Evolutionary conservation across 2,329 filamentous ascomycete genomes (phyloP).

Genomic region (Graphium sp.): DNA sequence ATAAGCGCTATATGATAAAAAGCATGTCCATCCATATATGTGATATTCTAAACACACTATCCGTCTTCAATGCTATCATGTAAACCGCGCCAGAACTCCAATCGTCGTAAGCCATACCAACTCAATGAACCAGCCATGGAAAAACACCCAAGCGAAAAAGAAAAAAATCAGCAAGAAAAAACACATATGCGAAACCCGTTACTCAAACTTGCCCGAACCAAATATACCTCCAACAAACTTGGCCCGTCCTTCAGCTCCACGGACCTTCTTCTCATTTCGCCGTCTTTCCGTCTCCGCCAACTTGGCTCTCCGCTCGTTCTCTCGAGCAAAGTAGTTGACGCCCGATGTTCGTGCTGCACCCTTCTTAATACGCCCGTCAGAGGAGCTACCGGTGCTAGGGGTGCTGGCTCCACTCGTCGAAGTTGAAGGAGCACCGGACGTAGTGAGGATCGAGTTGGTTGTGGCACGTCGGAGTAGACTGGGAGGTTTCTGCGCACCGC

Average conservation of each 20-base stretch:
- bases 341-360: constrained; percentile 42
- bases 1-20: no score
- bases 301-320: constrained; percentile 37
- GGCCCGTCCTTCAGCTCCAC: constrained; percentile 37
- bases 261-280: constrained; percentile 39
- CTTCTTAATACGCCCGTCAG: constrained; percentile 37
- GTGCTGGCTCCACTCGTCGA: constrained; percentile 13
- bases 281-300: constrained; percentile 39
- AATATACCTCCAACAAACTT: constrained; percentile 42
- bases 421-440: constrained; percentile 14
- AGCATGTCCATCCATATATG: no score
- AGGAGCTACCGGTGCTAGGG: constrained; percentile 11
- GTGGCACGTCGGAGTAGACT: constrained; percentile 58
- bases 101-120: no score
- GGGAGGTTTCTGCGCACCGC: constrained; percentile 27
- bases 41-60: no score
- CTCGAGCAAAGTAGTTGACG: constrained; percentile 41
- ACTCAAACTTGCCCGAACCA: constrained; percentile 37
- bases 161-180: background rate
- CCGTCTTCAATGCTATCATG: no score
- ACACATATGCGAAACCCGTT: background rate
- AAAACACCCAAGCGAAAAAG: background rate
- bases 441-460: constrained; percentile 38
- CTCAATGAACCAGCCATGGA: background rate
- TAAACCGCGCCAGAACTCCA: no score